Conservation (phyloP, 495 filamentous ascomycete genomes). For the Penicillium canariense region DNA sequence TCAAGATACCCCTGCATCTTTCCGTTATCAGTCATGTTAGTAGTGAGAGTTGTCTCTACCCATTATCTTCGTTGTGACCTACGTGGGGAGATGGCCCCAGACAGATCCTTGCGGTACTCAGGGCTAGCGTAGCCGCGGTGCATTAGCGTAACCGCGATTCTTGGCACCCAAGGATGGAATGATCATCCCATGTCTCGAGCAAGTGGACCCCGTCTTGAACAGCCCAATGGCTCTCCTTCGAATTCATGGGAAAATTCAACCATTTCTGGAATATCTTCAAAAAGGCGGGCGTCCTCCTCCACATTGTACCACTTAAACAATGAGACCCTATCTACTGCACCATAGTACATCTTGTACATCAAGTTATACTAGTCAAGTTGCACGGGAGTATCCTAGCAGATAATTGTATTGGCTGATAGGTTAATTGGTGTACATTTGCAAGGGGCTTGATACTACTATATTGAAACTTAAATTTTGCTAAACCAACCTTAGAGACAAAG, state of each 20-base stretch:
- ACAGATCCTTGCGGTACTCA: background rate
- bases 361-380: no score
- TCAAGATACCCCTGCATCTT: no score
- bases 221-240: background rate
- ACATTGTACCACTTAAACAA: background rate
- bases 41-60: background rate
- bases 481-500: no score
- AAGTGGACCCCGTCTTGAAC: background rate
- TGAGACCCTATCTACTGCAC: background rate
- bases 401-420: no score
- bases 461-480: no score
- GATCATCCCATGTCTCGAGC: background rate
- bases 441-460: no score
- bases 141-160: conserved; percentile 6
- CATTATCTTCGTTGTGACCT: background rate
- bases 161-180: background rate
- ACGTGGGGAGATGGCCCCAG: background rate
- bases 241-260: background rate
- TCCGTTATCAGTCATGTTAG: no score
- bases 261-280: background rate
- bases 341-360: background rate
- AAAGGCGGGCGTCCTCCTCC: background rate
- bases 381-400: no score
- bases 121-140: conserved; percentile 9
- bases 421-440: no score